Evolutionary conservation across 768 basidiomycete genomes (phyloP).

Genomic region (Piloderma croceum): DNA sequence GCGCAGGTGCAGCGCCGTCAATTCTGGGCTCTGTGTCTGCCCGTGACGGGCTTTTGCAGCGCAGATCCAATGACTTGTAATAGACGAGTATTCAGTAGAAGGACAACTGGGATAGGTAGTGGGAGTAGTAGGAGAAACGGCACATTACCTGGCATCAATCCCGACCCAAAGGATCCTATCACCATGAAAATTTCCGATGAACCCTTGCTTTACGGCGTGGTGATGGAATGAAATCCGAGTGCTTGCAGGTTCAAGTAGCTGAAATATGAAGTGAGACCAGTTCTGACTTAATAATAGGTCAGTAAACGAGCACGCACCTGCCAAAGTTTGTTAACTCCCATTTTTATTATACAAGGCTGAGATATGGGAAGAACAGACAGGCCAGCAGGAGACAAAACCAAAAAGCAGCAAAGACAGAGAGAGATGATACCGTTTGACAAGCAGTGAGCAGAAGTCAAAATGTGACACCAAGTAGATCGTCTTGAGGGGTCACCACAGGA

Average conservation of each 20-base stretch:
- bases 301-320: slow-evolving; percentile 10
- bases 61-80: slow-evolving; percentile 10
- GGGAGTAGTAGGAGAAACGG: background rate
- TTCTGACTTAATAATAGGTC: background rate
- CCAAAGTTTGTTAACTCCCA: slow-evolving; percentile 15
- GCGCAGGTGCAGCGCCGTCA: slow-evolving; percentile 38
- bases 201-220: slow-evolving; percentile 29
- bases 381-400: too few relatives aligned
- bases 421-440: too few relatives aligned
- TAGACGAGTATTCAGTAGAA: too few relatives aligned
- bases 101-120: too few relatives aligned
- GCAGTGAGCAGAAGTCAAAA: too few relatives aligned
- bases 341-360: too few relatives aligned
- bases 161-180: slow-evolving; percentile 31
- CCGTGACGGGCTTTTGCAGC: slow-evolving; percentile 25
- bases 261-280: background rate
- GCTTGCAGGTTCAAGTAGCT: slow-evolving; percentile 31
- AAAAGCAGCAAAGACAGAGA: too few relatives aligned
- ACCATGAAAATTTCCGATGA: slow-evolving; percentile 24
- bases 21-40: slow-evolving; percentile 36
- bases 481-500: too few relatives aligned
- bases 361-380: too few relatives aligned
- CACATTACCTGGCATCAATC: slow-evolving; percentile 30
- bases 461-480: too few relatives aligned
- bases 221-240: slow-evolving; percentile 28